A percentile compares a stretch with the other conserved stretches of the same genome.
phyloP scores from a whole-genome alignment of 495 filamentous ascomycete genomes.

The Apiosordaria backusii region DNA sequence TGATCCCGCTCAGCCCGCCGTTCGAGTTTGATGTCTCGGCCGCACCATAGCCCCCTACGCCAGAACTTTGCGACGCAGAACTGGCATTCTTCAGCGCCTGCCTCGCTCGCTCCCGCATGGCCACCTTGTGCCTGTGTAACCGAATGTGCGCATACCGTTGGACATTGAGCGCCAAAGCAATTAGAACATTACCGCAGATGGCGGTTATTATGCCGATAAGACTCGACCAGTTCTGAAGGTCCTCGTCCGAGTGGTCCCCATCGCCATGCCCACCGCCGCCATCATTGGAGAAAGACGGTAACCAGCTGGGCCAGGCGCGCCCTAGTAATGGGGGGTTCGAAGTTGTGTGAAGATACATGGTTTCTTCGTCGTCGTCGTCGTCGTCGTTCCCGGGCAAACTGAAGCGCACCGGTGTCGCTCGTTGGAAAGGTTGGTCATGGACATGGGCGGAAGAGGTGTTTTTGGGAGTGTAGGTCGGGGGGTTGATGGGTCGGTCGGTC shows the following conservation, averaged over 20 bases:
- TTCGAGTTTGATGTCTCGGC: conserved; percentile 11
- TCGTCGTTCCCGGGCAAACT: not conserved
- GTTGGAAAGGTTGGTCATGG: conserved; percentile 8
- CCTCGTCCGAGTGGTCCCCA: conserved; percentile 40
- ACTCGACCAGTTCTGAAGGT: conserved; percentile 77
- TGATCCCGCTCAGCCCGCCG: conserved; percentile 26
- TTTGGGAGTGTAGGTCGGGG: not conserved
- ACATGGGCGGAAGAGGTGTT: not conserved
- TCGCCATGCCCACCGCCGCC: not conserved
- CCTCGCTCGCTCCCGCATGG: conserved; percentile 50
- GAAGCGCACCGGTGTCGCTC: conserved; percentile 15
- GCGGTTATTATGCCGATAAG: conserved; percentile 92
- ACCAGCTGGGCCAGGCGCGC: conserved; percentile 11
- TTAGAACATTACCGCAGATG: conserved; percentile 85
- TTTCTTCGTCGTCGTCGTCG: not conserved
- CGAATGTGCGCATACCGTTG: conserved; percentile 93
- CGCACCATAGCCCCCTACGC: conserved; percentile 29
- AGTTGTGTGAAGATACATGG: conserved; percentile 19
- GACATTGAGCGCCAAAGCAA: conserved; percentile 91
- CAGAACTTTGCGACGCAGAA: conserved; percentile 1
- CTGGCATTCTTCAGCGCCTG: conserved; percentile 34
- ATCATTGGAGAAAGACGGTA: conserved; percentile 1
- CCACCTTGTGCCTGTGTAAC: conserved; percentile 47
- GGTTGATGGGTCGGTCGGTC: not conserved
- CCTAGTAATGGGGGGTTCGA: not conserved